These are phyloP conservation scores for barrel medic (Medicago truncatula) DNA, from an alignment of 306 rosid genomes.

Conservation along the genomic window DNA sequence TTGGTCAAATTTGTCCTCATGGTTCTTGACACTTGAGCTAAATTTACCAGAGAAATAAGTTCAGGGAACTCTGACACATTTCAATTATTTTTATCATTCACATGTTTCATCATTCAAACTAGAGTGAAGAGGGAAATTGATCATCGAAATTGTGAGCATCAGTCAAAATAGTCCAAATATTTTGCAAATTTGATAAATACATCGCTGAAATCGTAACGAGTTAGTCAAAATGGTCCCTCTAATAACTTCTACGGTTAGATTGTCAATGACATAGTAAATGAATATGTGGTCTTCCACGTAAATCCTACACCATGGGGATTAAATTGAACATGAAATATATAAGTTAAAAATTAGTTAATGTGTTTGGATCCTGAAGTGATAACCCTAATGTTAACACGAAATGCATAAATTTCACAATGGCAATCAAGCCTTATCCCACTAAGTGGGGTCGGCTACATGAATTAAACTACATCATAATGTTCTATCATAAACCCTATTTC, in stretches of 20 bases:
- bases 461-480: too few species aligned
- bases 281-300: neutral
- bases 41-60: neutral
- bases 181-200: too few species aligned
- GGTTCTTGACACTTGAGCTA: neutral
- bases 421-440: too few species aligned
- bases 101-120: neutral
- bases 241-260: neutral
- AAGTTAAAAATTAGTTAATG: neutral
- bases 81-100: neutral
- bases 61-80: neutral
- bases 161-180: neutral
- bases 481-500: too few species aligned
- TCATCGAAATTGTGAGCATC: neutral
- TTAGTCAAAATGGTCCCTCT: neutral
- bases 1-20: neutral
- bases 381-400: neutral
- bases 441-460: too few species aligned
- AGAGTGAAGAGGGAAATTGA: neutral
- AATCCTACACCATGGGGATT: neutral
- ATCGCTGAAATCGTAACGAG: too few species aligned
- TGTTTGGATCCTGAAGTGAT: neutral
- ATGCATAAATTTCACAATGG: neutral
- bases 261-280: neutral
- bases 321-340: neutral